A percentile compares a stretch with the other conserved stretches of the same genome.
phyloP scores from a whole-genome alignment of 202 grass and related monocot genomes.

The Brachypodium distachyon region DNA sequence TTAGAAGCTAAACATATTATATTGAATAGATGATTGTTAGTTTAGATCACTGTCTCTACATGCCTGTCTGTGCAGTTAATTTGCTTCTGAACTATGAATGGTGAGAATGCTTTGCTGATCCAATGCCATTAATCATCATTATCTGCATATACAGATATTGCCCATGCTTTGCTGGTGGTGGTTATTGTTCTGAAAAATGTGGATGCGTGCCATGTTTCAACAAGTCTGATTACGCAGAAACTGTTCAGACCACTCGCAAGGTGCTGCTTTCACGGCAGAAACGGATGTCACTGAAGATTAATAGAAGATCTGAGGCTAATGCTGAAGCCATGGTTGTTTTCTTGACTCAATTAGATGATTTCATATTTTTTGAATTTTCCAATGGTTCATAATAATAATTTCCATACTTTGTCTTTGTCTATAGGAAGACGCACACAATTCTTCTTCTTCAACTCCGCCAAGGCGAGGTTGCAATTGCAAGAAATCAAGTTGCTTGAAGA shows the following conservation, averaged over 20 bases:
- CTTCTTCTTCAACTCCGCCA: slow-evolving; percentile 52
- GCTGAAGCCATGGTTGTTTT: slow-evolving; percentile 35
- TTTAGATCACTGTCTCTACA: background rate
- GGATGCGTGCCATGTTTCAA: slow-evolving; percentile 68
- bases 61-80: background rate
- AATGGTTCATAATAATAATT: slow-evolving; percentile 12
- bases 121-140: background rate
- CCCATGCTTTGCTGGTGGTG: slow-evolving; percentile 63
- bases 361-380: background rate
- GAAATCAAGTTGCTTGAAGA: slow-evolving; percentile 86
- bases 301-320: slow-evolving; percentile 55
- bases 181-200: slow-evolving; percentile 74
- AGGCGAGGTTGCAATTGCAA: slow-evolving; percentile 83
- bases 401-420: background rate
- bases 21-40: background rate
- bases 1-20: background rate
- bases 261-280: slow-evolving; percentile 50
- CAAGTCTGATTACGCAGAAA: slow-evolving; percentile 39
- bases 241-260: slow-evolving; percentile 57
- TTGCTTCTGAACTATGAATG: background rate
- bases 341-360: slow-evolving; percentile 9
- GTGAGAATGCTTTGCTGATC: background rate
- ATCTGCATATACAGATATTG: slow-evolving; percentile 54
- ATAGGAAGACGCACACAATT: slow-evolving; percentile 59
- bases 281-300: slow-evolving; percentile 56